A percentile compares a stretch with the other conserved stretches of the same genome.
Conservation (phyloP, 805 yeast species). For the Sugiyamaella americana region DNA sequence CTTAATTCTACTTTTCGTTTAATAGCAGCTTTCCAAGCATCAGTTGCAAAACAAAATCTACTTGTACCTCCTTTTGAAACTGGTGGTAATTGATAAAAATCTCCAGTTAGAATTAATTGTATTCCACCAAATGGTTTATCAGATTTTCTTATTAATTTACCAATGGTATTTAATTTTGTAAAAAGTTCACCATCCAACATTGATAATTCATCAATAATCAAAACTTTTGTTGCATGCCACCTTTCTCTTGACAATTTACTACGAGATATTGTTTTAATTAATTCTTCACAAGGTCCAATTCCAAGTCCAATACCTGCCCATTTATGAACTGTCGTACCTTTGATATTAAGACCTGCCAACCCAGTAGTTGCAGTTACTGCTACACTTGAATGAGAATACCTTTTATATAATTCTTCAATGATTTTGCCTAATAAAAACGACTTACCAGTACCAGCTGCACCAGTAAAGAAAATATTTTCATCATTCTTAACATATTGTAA, state of each 20-base stretch:
- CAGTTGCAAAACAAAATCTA: slow-evolving; percentile 66
- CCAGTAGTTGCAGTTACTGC: slow-evolving; percentile 90
- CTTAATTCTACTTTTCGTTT: slow-evolving; percentile 58
- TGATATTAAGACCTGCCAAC: slow-evolving; percentile 81
- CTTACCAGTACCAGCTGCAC: slow-evolving; percentile 98
- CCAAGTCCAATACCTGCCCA: slow-evolving; percentile 78
- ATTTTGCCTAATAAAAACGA: slow-evolving; percentile 69
- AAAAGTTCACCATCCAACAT: slow-evolving; percentile 81
- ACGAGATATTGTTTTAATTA: slow-evolving; percentile 43
- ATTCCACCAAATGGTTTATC: slow-evolving; percentile 87
- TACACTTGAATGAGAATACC: slow-evolving; percentile 35
- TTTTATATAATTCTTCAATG: slow-evolving; percentile 43
- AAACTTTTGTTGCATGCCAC: slow-evolving; percentile 64
- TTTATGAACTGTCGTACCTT: slow-evolving; percentile 75
- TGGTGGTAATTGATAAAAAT: slow-evolving; percentile 93
- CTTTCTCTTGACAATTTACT: slow-evolving; percentile 40
- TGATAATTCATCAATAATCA: slow-evolving; percentile 86
- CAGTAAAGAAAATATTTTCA: slow-evolving; percentile 78
- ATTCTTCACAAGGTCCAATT: slow-evolving; percentile 37
- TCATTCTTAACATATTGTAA: slow-evolving; percentile 48
- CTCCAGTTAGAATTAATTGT: slow-evolving; percentile 84
- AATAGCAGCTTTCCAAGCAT: slow-evolving; percentile 62
- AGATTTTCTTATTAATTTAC: slow-evolving; percentile 47
- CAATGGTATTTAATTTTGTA: slow-evolving; percentile 65
- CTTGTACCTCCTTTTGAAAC: slow-evolving; percentile 40